Percentiles rank a stretch among this genome's conserved stretches.
phyloP scores from a whole-genome alignment of 169 alveolate genomes.

The Miamiensis avidus region DNA sequence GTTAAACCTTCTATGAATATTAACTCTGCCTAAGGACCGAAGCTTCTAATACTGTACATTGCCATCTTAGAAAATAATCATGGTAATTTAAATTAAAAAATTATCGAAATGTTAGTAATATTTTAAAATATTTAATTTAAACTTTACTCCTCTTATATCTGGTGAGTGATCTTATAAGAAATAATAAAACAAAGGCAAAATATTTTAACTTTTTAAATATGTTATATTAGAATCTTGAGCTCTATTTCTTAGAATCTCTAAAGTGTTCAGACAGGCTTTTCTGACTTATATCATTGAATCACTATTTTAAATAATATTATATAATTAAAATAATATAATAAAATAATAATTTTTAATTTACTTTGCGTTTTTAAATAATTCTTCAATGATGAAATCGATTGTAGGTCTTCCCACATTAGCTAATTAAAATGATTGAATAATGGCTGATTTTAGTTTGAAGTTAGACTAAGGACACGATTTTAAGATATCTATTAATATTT shows the following conservation, averaged over 20 bases:
- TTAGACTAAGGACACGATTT: conserved; percentile 57
- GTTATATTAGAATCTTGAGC: conserved; percentile 66
- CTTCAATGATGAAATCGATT: conserved; percentile 76
- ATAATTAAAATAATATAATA: conserved; percentile 7
- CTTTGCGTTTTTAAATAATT: conserved; percentile 62
- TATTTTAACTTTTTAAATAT: conserved; percentile 67
- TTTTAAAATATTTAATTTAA: background rate
- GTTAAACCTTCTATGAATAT: conserved; percentile 76
- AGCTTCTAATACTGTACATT: conserved; percentile 59
- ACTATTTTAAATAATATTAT: background rate
- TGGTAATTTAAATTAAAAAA: background rate
- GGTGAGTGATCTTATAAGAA: conserved; percentile 64
- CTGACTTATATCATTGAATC: conserved; percentile 51
- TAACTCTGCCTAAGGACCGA: conserved; percentile 78
- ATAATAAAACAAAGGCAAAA: conserved; percentile 68
- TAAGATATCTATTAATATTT: conserved; percentile 58
- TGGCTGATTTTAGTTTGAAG: conserved; percentile 55
- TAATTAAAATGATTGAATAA: conserved; percentile 62
- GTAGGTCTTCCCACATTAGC: conserved; percentile 67
- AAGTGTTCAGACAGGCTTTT: conserved; percentile 60
- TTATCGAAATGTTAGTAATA: background rate
- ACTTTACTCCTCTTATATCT: conserved; percentile 57
- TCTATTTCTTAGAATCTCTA: conserved; percentile 65
- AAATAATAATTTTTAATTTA: background rate
- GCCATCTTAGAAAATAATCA: conserved; percentile 28